Percentiles rank a stretch among this genome's conserved stretches.
These are phyloP conservation scores for Wallacemonas collosoma DNA, from an alignment of 208 protist genomes.

Conservation along the genomic window DNA sequence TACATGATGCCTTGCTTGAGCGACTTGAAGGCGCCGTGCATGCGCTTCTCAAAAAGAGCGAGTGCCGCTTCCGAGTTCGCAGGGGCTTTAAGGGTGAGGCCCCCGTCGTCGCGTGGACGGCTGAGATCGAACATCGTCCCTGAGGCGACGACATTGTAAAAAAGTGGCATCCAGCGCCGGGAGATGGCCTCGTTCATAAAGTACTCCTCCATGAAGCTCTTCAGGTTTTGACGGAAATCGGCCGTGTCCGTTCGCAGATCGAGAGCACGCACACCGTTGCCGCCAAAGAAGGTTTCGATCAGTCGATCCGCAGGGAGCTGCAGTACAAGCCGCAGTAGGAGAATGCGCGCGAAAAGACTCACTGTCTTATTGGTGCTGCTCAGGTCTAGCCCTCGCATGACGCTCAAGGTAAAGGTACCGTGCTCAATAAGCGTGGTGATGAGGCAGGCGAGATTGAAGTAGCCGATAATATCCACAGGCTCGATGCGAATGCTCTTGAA, in stretches of 20 bases:
- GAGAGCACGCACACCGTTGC: slow-evolving; percentile 58
- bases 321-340: slow-evolving; percentile 73
- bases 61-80: slow-evolving; percentile 17
- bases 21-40: slow-evolving; percentile 74
- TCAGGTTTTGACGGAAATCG: slow-evolving; percentile 48
- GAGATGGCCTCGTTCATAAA: slow-evolving; percentile 71
- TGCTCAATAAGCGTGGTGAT: slow-evolving; percentile 55
- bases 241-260: slow-evolving; percentile 64
- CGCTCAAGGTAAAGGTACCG: slow-evolving; percentile 57
- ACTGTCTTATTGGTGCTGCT: slow-evolving; percentile 78
- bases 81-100: not conserved
- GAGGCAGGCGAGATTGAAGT: slow-evolving; percentile 72
- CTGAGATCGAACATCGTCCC: slow-evolving; percentile 59
- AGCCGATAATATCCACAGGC: slow-evolving; percentile 52
- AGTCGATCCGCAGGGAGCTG: slow-evolving; percentile 54
- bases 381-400: slow-evolving; percentile 86
- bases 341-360: slow-evolving; percentile 71
- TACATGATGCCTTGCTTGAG: slow-evolving; percentile 74
- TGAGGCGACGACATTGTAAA: slow-evolving; percentile 73
- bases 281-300: slow-evolving; percentile 79
- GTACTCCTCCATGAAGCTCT: slow-evolving; percentile 65
- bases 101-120: not conserved
- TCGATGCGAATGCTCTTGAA: slow-evolving; percentile 82
- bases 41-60: slow-evolving; percentile 56
- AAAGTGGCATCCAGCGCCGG: slow-evolving; percentile 64